Evolutionary conservation across 768 basidiomycete species (phyloP).

Genomic region (Filobasidium wieringae): DNA sequence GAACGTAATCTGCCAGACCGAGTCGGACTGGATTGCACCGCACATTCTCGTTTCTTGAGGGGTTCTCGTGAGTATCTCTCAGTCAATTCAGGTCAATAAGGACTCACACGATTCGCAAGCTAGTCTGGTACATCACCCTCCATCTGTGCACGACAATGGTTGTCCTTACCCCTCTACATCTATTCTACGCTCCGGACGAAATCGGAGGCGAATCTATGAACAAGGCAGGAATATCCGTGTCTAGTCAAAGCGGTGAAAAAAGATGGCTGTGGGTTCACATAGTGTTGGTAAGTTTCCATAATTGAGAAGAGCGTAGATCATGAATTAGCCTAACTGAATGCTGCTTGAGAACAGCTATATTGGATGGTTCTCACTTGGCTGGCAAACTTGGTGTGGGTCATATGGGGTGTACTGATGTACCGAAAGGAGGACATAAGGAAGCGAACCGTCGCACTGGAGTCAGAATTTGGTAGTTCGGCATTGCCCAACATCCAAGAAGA

Average conservation of each 20-base stretch:
- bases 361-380: conserved; percentile 35
- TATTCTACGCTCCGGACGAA: conserved; percentile 23
- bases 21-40: conserved; percentile 34
- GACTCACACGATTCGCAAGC: neutral
- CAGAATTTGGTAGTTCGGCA: neutral
- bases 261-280: conserved; percentile 37
- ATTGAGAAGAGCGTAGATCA: neutral
- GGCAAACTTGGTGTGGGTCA: conserved; percentile 30
- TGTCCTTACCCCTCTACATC: conserved; percentile 33
- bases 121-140: conserved; percentile 34
- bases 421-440: conserved; percentile 12
- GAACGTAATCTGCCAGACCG: conserved; percentile 34
- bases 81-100: neutral
- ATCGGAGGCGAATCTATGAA: conserved; percentile 29
- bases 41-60: conserved; percentile 33
- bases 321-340: neutral
- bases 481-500: neutral
- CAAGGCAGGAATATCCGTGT: conserved; percentile 28
- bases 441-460: conserved; percentile 1
- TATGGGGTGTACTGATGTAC: conserved; percentile 35
- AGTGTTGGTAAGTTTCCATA: conserved; percentile 18
- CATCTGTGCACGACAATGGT: conserved; percentile 20
- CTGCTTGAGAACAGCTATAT: conserved; percentile 20
- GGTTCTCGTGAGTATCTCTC: conserved; percentile 21
- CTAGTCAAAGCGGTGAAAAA: conserved; percentile 22